Evolutionary conservation across 2,329 filamentous ascomycete genomes (phyloP), one percentile per base, ranked within the genome.

Genomic region (Bipolaris cookei): DNA sequence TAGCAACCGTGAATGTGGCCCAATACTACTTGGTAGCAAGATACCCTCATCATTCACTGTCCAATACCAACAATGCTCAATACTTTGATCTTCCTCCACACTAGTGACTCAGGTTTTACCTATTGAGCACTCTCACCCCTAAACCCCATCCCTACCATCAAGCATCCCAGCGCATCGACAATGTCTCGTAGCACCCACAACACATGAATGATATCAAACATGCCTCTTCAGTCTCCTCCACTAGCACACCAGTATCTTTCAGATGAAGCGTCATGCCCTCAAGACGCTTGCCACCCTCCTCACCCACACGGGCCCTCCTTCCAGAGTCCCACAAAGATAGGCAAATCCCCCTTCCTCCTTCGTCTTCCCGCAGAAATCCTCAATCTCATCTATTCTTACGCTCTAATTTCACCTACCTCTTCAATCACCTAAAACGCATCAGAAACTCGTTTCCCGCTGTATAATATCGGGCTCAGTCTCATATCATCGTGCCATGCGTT

Each of bases 281-380:
- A 13, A 43, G 14, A 44, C n/a, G 14, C 11, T 23, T 7, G 28
- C 21, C n/a, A 18, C 16, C 16, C 21, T 16, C 32, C 11, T 25
- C 13, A 21, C 13, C 7, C 28, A 30, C n/a, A 13, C n/a, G 41
- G 11, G 11, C 21, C 3, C 8, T 11, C 16, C 1, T 30, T 38
- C 8, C 3, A 44, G 10, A 13, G 23, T 2, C 11, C 45, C 20
- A 38, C 13, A 2, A 62, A 47, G 18, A 38, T 37, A 30, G 18
- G 28, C 32, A 57, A 43, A 38, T 6, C 18, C 18, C 61, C 59
- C 3, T 52, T 50, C 10, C 51, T 64, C 20, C 54, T 66, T 13
- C 10, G 37, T 10, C 59, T 67, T 13, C 61, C 61, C 1, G 44
- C 51, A 37, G 65, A 67, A 30, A 32, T 67, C 14, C 56, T 61